phyloP scores from a whole-genome alignment of 306 rosid species.

The Pyrus bretschneideri region DNA sequence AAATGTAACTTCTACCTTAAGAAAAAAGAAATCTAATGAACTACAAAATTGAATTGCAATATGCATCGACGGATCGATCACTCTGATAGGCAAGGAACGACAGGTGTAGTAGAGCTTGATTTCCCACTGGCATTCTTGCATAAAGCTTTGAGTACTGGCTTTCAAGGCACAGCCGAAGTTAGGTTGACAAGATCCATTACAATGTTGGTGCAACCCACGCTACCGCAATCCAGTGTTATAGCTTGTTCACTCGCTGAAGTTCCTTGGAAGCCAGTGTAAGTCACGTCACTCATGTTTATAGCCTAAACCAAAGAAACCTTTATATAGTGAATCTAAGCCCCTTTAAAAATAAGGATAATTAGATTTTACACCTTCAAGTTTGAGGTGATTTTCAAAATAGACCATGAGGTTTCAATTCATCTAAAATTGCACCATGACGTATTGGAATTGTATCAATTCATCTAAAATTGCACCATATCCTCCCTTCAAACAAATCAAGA shows the following conservation, averaged over 20 bases:
- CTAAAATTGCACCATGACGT: too few relatives aligned
- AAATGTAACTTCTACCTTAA: too few relatives aligned
- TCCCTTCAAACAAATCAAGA: too few relatives aligned
- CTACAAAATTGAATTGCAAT: too few relatives aligned
- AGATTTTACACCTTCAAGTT: too few relatives aligned
- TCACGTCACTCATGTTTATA: constrained; percentile 1
- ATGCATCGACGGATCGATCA: background rate
- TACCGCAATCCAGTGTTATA: constrained; percentile 4
- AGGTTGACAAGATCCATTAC: background rate
- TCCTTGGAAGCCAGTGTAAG: constrained; percentile 3
- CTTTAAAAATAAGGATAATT: too few relatives aligned
- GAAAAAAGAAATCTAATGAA: too few relatives aligned
- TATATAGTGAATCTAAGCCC: too few relatives aligned
- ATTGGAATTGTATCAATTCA: too few relatives aligned
- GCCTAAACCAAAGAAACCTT: background rate
- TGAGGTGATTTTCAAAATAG: too few relatives aligned
- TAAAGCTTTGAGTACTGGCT: background rate
- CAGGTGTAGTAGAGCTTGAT: background rate
- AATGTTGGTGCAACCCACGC: background rate
- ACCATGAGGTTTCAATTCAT: too few relatives aligned
- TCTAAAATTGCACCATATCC: too few relatives aligned
- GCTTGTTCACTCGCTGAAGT: constrained; percentile 5
- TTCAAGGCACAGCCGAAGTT: background rate
- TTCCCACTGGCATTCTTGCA: constrained; percentile 4
- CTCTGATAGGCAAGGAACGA: background rate